These are phyloP conservation scores for Pseudonitzschia multiseries DNA, from an alignment of 108 stramenopile species.

Conservation along the genomic window DNA sequence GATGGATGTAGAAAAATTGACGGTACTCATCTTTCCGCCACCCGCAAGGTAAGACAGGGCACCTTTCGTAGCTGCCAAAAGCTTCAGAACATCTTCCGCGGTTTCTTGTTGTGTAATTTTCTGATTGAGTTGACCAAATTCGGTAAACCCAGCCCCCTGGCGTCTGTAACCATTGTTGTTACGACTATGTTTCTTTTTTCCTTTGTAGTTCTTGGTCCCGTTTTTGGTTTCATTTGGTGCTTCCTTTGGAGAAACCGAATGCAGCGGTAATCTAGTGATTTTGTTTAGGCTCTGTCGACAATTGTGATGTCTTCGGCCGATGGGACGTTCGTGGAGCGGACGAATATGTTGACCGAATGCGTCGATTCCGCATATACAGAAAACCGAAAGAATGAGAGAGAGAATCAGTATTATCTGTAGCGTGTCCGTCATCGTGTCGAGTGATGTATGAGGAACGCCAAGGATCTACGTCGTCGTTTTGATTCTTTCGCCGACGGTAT, in stretches of 20 bases:
- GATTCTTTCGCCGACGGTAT: too few relatives aligned
- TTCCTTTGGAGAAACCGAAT: neutral
- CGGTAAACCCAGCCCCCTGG: neutral
- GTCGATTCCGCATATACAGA: constrained; percentile 2
- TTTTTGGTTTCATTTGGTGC: neutral
- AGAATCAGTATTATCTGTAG: neutral
- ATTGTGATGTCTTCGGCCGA: neutral
- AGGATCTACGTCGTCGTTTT: neutral
- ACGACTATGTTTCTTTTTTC: neutral
- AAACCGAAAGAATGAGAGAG: constrained; percentile 3
- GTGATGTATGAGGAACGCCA: neutral
- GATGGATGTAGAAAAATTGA: constrained; percentile 77
- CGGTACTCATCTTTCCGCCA: constrained; percentile 57
- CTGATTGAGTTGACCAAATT: constrained; percentile 16
- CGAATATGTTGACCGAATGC: constrained; percentile 1
- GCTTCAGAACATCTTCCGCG: constrained; percentile 22
- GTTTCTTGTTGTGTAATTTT: constrained; percentile 24
- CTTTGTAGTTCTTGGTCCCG: neutral
- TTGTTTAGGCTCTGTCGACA: neutral
- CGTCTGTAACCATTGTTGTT: neutral
- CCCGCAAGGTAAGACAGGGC: constrained; percentile 44
- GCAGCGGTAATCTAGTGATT: neutral
- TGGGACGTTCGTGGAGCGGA: neutral
- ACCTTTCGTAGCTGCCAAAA: constrained; percentile 28
- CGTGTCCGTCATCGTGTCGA: neutral